Conservation (phyloP, 192 early-diverging fungal species). For the Rhizoclosmatium sp. region DNA sequence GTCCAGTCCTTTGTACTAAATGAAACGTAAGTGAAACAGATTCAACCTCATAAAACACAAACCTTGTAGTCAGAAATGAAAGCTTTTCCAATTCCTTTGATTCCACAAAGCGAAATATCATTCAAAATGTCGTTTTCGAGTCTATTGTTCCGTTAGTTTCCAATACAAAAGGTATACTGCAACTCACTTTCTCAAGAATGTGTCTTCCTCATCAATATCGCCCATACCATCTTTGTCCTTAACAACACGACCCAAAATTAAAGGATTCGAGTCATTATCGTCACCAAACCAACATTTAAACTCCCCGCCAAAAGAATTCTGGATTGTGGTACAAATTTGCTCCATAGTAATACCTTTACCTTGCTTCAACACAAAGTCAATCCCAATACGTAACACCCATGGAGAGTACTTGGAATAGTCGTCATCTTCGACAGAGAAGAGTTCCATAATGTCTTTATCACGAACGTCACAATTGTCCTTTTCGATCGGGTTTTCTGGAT, state of each 20-base stretch:
- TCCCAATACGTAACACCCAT: constrained; percentile 64
- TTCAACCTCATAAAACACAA: not conserved
- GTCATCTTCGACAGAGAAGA: constrained; percentile 85
- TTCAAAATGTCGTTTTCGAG: constrained; percentile 89
- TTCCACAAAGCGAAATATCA: constrained; percentile 87
- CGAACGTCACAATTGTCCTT: constrained; percentile 77
- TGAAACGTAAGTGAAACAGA: not conserved
- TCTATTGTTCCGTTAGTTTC: not conserved
- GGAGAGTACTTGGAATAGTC: constrained; percentile 59
- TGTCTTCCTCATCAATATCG: constrained; percentile 83
- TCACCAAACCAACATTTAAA: constrained; percentile 83
- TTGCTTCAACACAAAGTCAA: constrained; percentile 78
- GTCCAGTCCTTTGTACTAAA: constrained; percentile 34
- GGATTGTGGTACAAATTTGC: constrained; percentile 80
- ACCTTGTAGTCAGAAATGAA: constrained; percentile 69
- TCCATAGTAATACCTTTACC: constrained; percentile 90
- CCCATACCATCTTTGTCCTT: constrained; percentile 71
- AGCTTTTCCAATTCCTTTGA: constrained; percentile 83
- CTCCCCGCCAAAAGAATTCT: constrained; percentile 79
- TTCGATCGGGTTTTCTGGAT: constrained; percentile 61
- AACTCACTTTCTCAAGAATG: constrained; percentile 76
- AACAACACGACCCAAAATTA: constrained; percentile 88
- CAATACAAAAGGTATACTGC: no score
- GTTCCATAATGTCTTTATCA: constrained; percentile 88
- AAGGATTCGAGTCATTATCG: constrained; percentile 88